Base-by-base conservation (phyloP, 306 rosid genomes). In the Cyamopsis tetragonoloba region DNA sequence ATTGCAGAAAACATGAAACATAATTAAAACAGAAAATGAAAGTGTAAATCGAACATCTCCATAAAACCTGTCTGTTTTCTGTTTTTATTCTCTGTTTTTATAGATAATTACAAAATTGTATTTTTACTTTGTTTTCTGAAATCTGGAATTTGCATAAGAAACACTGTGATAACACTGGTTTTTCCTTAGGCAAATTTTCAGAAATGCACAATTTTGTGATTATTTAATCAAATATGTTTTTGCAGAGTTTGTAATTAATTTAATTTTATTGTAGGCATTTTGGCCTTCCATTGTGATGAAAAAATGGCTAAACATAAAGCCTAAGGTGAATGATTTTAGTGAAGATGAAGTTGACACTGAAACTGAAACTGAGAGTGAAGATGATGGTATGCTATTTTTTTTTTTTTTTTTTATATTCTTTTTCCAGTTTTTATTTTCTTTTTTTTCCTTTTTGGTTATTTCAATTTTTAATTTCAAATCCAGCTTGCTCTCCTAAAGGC, bases 211-310 rank as follows among this genome's bases (percentile, higher is more conserved):
- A n/a, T n/a, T n/a, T n/a, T n/a, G n/a, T n/a, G n/a, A n/a, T n/a
- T n/a, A n/a, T n/a, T n/a, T n/a, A n/a, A n/a, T n/a, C n/a, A n/a
- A n/a, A n/a, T n/a, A n/a, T n/a, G n/a, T n/a, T n/a, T n/a, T 60
- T 54, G 56, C 38, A 26, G 22, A 62, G 48, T 79, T 41, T 11
- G 66, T 44, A 54, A 43, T 74, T 81, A 54, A 43, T 74, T 81
- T 42, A 41, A 20, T 72, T 73, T 72, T 61, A 5, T 79, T 76
- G 72, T 84, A 93, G 97, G 85, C 91, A 3, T 93, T 90, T 75
- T 93, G 99, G 99, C 99, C 99, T 66, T 90, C 99, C 44, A 70
- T 93, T 79, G 82, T 93, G 85, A 86, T 88, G 99, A 93, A 93
- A 79, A 93, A 93, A 77, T 93, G 99, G 99, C 64, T 93, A 53